Evolutionary conservation across 441 rosid genomes (phyloP).

Genomic region (Gossypium trilobum): DNA sequence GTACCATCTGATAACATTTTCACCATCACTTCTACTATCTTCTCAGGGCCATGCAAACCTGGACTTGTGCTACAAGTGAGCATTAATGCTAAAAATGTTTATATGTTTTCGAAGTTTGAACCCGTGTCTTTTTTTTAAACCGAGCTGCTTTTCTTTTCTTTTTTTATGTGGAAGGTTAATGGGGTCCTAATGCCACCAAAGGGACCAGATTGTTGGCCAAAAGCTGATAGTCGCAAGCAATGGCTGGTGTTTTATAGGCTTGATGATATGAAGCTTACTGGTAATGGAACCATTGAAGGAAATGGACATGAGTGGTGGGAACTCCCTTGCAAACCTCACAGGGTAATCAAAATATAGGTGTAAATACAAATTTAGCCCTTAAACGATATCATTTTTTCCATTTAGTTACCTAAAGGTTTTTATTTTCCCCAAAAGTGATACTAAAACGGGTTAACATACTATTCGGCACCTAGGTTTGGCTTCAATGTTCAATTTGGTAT

Average conservation of each 20-base stretch:
- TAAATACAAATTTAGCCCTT: too few species aligned
- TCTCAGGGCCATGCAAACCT: constrained; percentile 82
- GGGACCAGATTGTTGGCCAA: constrained; percentile 86
- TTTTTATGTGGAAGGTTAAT: constrained; percentile 42
- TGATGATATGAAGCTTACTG: constrained; percentile 49
- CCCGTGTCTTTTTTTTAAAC: too few species aligned
- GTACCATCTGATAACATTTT: constrained; percentile 62
- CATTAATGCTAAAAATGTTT: neutral
- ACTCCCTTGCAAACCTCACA: constrained; percentile 93
- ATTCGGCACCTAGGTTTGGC: too few species aligned
- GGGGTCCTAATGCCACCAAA: constrained; percentile 83
- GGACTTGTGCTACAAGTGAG: constrained; percentile 71
- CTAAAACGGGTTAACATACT: too few species aligned
- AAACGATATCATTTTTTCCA: too few species aligned
- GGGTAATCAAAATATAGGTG: constrained; percentile 36
- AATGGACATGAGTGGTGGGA: constrained; percentile 98
- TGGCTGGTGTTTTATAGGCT: constrained; percentile 89
- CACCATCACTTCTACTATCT: constrained; percentile 73
- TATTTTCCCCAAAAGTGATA: too few species aligned
- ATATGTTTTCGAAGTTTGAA: neutral
- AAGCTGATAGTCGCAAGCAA: constrained; percentile 59
- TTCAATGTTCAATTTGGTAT: too few species aligned
- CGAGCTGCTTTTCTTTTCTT: too few species aligned
- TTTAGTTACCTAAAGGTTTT: too few species aligned
- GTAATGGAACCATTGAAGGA: constrained; percentile 82